Base-by-base conservation (phyloP, 1,284 basidiomycete genomes). In the Ustilago cynodontis region DNA sequence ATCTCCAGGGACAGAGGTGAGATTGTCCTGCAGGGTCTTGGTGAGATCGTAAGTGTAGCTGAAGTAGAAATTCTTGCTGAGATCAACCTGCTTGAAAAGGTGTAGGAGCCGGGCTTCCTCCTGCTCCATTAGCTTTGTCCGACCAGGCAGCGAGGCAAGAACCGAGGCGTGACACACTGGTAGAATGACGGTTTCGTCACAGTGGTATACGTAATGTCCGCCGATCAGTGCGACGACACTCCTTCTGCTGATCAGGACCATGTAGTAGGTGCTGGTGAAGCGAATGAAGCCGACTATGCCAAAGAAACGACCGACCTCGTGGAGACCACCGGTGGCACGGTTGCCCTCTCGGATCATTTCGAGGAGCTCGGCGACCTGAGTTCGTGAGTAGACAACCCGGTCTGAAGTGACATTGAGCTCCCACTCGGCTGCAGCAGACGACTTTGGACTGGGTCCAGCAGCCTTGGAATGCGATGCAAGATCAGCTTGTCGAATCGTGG, bases 61-160 rank as follows among this genome's bases (percentile, higher is more conserved):
- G 87, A 99, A 99, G 88, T 99, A 99, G 86, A 99, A 99, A 87
- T 99, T 98, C 88, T 99, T 98, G 54, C 93, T 93, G 88, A 99
- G 90, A 81, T 99, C 97, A 3, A 99, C 95, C 86, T 96, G 94
- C 85, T 94, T 95, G 88, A 99, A 99, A n/a, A 93, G 91, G 71
- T 91, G 92, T 86, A 97, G 91, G 41, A 95, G 86, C 33, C 89
- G 88, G 51, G 63, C 65, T 45, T 84, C 82, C 31, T 84, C 81
- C 53, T 81, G 79, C n/a, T 86, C 84, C 43, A 75, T 58, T 3
- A 71, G 50, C 71, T 85, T 86, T 35, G 73, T 78, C 1, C 83
- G 72, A 1, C 80, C 81, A 6, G 77, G 74, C 18, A 83, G 41
- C 2, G 59, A 73, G 3, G 82, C 65, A 1, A 85, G 45, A 1